Percentiles rank a stretch among this genome's conserved stretches.
These are phyloP conservation scores for Xylariales sp. DNA, from an alignment of 2,329 filamentous ascomycete species.

Conservation along the genomic window DNA sequence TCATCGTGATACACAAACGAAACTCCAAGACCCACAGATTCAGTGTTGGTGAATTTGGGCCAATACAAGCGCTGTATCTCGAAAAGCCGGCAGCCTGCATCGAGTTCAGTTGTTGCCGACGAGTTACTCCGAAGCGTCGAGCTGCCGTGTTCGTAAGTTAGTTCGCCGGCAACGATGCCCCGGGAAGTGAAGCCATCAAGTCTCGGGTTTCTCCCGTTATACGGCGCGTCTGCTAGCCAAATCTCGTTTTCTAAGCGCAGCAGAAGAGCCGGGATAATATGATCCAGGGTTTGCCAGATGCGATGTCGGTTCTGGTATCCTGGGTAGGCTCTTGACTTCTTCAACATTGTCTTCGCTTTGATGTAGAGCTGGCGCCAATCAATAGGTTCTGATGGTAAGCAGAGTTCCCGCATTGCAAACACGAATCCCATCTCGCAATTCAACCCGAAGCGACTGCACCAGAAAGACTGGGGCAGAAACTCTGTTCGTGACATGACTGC, in stretches of 20 bases:
- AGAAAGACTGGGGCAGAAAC: slow-evolving; percentile 16
- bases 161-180: slow-evolving; percentile 4
- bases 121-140: neutral
- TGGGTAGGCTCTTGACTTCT: slow-evolving; percentile 9
- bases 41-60: neutral
- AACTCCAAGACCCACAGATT: slow-evolving; percentile 10
- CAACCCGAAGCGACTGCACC: slow-evolving; percentile 16
- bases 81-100: slow-evolving; percentile 14
- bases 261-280: slow-evolving; percentile 11
- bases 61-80: slow-evolving; percentile 12
- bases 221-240: slow-evolving; percentile 5
- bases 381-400: slow-evolving; percentile 9
- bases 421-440: slow-evolving; percentile 18
- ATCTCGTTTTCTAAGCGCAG: slow-evolving; percentile 14
- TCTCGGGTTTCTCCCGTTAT: neutral
- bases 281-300: slow-evolving; percentile 14
- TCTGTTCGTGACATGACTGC: slow-evolving; percentile 11
- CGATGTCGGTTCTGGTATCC: slow-evolving; percentile 17
- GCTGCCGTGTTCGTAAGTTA: slow-evolving; percentile 3
- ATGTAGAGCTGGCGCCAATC: slow-evolving; percentile 18
- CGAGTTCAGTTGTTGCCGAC: slow-evolving; percentile 4
- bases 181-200: neutral
- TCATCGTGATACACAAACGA: slow-evolving; percentile 12
- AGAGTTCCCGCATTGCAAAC: slow-evolving; percentile 13
- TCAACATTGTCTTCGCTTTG: slow-evolving; percentile 13